Percentiles rank a stretch among this genome's conserved stretches.
These are phyloP conservation scores for Suillus cothurnatus DNA, from an alignment of 768 basidiomycete genomes.

Conservation along the genomic window DNA sequence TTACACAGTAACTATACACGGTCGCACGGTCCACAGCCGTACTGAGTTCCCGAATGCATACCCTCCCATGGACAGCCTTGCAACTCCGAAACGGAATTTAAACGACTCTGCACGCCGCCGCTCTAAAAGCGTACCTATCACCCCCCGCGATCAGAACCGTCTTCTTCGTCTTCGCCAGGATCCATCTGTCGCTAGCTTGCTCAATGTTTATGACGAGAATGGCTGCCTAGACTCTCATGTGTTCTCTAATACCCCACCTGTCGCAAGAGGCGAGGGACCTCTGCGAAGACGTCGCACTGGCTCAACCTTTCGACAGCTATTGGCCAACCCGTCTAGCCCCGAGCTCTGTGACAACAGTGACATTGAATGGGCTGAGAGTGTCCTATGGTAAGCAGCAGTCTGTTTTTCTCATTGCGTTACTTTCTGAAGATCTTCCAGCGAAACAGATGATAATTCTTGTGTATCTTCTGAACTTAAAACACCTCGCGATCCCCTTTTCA, in stretches of 20 bases:
- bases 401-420: not conserved
- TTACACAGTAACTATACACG: slow-evolving; percentile 73
- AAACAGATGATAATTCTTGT: slow-evolving; percentile 45
- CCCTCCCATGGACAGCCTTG: slow-evolving; percentile 37
- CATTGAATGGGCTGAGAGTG: slow-evolving; percentile 84
- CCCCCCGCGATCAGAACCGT: slow-evolving; percentile 51
- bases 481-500: slow-evolving; percentile 45
- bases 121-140: slow-evolving; percentile 39
- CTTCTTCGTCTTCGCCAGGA: slow-evolving; percentile 67
- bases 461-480: slow-evolving; percentile 52
- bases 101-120: slow-evolving; percentile 31
- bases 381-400: slow-evolving; percentile 53
- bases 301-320: slow-evolving; percentile 73
- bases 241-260: slow-evolving; percentile 64
- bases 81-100: slow-evolving; percentile 30
- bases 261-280: slow-evolving; percentile 39
- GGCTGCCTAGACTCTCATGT: slow-evolving; percentile 61
- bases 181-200: slow-evolving; percentile 75
- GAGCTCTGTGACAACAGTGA: slow-evolving; percentile 46
- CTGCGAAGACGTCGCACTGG: slow-evolving; percentile 62
- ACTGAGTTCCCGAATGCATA: slow-evolving; percentile 71
- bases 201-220: slow-evolving; percentile 73
- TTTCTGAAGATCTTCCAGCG: slow-evolving; percentile 32
- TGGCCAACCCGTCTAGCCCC: slow-evolving; percentile 52
- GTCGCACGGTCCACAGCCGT: slow-evolving; percentile 58